Evolutionary conservation across 768 basidiomycete genomes (phyloP).

Genomic region (Rhizopogon roseolus): DNA sequence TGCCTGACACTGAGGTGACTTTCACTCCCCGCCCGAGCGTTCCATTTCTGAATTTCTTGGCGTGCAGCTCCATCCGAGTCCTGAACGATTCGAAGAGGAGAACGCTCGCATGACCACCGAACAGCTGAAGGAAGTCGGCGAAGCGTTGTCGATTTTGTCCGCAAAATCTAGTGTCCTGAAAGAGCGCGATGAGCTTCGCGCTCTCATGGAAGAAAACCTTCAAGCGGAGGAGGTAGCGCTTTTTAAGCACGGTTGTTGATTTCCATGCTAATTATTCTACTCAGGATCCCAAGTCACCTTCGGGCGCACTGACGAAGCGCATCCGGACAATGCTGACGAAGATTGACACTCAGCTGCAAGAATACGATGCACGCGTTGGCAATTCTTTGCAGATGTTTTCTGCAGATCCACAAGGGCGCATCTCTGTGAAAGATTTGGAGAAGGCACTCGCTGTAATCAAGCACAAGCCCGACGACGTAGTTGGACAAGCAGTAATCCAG

Average conservation of each 20-base stretch:
- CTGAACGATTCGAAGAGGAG: slow-evolving; percentile 54
- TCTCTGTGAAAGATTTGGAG: slow-evolving; percentile 83
- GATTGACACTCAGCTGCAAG: slow-evolving; percentile 87
- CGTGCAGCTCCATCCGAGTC: slow-evolving; percentile 43
- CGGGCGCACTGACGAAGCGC: slow-evolving; percentile 88
- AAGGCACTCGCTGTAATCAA: slow-evolving; percentile 91
- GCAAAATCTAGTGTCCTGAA: slow-evolving; percentile 94
- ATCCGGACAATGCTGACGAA: slow-evolving; percentile 95
- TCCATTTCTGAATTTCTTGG: not conserved
- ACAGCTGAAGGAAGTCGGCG: slow-evolving; percentile 90
- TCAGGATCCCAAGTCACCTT: slow-evolving; percentile 75
- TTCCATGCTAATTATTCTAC: slow-evolving; percentile 1
- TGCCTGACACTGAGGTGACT: slow-evolving; percentile 86
- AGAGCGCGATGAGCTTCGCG: slow-evolving; percentile 88
- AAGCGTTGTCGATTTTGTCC: slow-evolving; percentile 85
- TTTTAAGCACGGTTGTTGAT: not conserved
- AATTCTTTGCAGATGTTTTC: slow-evolving; percentile 83
- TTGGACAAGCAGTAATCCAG: slow-evolving; percentile 80
- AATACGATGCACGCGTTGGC: slow-evolving; percentile 86
- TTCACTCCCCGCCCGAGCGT: not conserved
- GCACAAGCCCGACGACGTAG: slow-evolving; percentile 87
- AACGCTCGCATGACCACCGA: slow-evolving; percentile 97
- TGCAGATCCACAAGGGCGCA: slow-evolving; percentile 80
- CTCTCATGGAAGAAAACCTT: slow-evolving; percentile 92
- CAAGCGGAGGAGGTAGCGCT: slow-evolving; percentile 72